Evolutionary conservation across 179 eudicot species (phyloP), one percentile per base, ranked within the genome.

Genomic region (Corrigiola litoralis): DNA sequence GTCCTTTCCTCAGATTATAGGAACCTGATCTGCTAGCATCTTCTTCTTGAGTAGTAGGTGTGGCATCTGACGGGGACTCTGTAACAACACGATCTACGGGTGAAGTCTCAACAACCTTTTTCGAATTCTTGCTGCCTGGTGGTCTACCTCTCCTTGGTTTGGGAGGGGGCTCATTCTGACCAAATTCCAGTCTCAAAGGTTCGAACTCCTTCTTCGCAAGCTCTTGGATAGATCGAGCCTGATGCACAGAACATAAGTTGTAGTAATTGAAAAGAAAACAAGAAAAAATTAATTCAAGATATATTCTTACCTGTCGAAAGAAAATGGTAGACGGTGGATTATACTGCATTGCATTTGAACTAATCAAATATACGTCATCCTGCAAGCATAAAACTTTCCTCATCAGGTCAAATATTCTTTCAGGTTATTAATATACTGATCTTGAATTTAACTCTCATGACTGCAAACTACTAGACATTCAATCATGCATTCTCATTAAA

Each of bases 321-420:
- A 80, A 92, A 75, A 92, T 61, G 1, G 98, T 85, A 59, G 81
- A 82, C 17, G 89, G 74, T 67, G 89, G 69, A 71, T 92, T 92
- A 53, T 89, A 92, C 62, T 80, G 79, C 98, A 89, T 89, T 65
- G 92, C 98, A 70, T 92, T 92, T 7, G 92, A 75, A 75, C 95
- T 85, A 63, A 92, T 92, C 76, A 92, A 75, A 46, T 75, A 59
- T 11, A 92, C 77, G 65, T 92, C 98, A 17, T 88, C 82, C 98
- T 92, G 85, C 81, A 81, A 48, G 54, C 32, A 75, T 37, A 33
- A 27, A 62, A 27, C 16, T 4, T 3, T 21, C n/a, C 36, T 21
- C 61, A 63, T 31, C 21, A 47, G 37, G n/a, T 5, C 6, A 55
- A 6, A 36, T 2, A 17, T n/a, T n/a, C n/a, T n/a, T n/a, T n/a